These are phyloP conservation scores for Botryotinia convoluta DNA, from an alignment of 2,329 filamentous ascomycete species.

Conservation along the genomic window DNA sequence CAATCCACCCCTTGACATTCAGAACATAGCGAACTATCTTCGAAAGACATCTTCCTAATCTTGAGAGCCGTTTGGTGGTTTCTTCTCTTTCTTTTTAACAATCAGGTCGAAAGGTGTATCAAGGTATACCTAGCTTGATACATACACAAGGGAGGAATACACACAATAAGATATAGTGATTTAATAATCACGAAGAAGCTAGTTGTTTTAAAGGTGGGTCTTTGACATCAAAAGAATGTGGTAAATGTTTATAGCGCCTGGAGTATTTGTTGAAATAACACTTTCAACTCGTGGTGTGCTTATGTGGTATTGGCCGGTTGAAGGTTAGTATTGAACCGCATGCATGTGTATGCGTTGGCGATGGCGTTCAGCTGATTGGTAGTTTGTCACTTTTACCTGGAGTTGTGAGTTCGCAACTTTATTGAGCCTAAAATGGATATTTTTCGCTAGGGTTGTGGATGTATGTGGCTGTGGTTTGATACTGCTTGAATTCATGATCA, in stretches of 20 bases:
- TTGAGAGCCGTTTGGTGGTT: not conserved
- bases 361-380: not conserved
- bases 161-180: not conserved
- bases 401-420: not conserved
- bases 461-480: not conserved
- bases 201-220: not conserved
- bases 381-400: not conserved
- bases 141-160: not conserved
- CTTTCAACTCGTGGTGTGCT: not conserved
- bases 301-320: not conserved
- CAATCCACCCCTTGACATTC: not conserved
- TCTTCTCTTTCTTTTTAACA: not conserved
- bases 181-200: not conserved
- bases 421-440: accelerated
- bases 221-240: not conserved
- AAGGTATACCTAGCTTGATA: not conserved
- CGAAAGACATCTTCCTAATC: not conserved
- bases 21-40: not conserved
- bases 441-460: not conserved
- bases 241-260: not conserved
- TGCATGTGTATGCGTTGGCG: not conserved
- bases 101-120: not conserved
- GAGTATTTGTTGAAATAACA: not conserved
- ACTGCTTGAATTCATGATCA: too few relatives aligned
- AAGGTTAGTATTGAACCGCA: not conserved